These are phyloP conservation scores for Fusarium bulbicola DNA, from an alignment of 2,329 filamentous ascomycete species.

Conservation along the genomic window DNA sequence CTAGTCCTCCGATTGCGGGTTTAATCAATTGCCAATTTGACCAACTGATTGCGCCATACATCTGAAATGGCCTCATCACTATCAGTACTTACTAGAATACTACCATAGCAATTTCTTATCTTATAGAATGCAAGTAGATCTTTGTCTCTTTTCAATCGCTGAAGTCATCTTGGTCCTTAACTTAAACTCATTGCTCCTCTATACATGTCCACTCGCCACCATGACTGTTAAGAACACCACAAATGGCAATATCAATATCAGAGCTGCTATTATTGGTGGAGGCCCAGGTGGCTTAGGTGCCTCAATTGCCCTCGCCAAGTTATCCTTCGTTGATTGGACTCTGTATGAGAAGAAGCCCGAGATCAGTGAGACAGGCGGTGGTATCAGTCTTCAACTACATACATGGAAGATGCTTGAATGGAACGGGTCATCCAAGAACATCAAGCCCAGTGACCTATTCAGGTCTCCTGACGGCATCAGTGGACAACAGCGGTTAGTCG, in stretches of 20 bases:
- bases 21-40: constrained; percentile 29
- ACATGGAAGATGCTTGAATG: constrained; percentile 49
- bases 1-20: background rate
- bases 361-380: constrained; percentile 50
- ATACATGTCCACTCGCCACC: background rate
- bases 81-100: background rate
- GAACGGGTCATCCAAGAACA: constrained; percentile 45
- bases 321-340: constrained; percentile 45
- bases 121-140: background rate
- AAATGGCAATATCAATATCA: constrained; percentile 22
- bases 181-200: background rate
- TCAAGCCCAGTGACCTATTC: constrained; percentile 44
- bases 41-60: constrained; percentile 35
- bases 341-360: constrained; percentile 49
- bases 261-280: constrained; percentile 42
- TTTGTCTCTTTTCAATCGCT: background rate
- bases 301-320: constrained; percentile 45
- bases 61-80: constrained; percentile 29
- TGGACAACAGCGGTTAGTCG: constrained; percentile 38
- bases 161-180: background rate
- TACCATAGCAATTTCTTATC: background rate
- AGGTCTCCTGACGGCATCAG: constrained; percentile 39
- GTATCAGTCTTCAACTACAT: constrained; percentile 48
- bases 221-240: constrained; percentile 32
- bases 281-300: constrained; percentile 44